Conservation (phyloP, 2,329 filamentous ascomycete species). For the Penicillium sp. region DNA sequence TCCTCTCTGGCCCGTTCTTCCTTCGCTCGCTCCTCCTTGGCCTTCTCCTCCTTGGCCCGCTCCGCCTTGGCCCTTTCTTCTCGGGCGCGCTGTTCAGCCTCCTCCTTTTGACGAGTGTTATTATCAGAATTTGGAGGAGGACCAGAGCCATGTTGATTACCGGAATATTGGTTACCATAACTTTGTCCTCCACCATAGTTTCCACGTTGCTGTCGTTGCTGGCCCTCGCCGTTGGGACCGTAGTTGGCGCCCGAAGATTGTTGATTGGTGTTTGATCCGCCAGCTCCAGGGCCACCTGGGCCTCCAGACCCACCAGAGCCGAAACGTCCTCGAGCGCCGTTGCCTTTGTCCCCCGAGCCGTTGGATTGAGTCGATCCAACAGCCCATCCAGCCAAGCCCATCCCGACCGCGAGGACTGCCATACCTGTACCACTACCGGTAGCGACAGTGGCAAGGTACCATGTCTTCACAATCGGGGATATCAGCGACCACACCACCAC, state of each 20-base stretch:
- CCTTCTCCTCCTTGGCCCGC: slow-evolving; percentile 34
- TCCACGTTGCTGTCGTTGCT: slow-evolving; percentile 26
- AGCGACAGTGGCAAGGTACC: slow-evolving; percentile 70
- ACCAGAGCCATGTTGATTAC: slow-evolving; percentile 36
- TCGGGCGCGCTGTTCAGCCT: slow-evolving; percentile 24
- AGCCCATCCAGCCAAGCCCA: slow-evolving; percentile 78
- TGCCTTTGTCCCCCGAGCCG: slow-evolving; percentile 27
- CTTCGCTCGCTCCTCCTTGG: slow-evolving; percentile 7
- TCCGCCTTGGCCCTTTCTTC: slow-evolving; percentile 35
- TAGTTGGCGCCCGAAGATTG: slow-evolving; percentile 28
- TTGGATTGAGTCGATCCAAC: slow-evolving; percentile 65
- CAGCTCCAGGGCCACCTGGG: slow-evolving; percentile 19
- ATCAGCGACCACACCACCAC: slow-evolving; percentile 73
- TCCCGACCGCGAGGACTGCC: slow-evolving; percentile 68
- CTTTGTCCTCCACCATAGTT: slow-evolving; percentile 32
- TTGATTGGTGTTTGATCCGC: slow-evolving; percentile 19
- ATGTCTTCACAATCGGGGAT: slow-evolving; percentile 71
- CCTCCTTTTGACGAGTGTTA: slow-evolving; percentile 15
- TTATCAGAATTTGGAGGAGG: slow-evolving; percentile 20
- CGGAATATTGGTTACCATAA: slow-evolving; percentile 34
- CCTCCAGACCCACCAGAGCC: slow-evolving; percentile 14
- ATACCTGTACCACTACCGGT: slow-evolving; percentile 75
- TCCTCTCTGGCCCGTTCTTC: slow-evolving; percentile 27
- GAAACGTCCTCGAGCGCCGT: slow-evolving; percentile 28
- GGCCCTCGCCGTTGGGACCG: slow-evolving; percentile 19